Percentiles rank a stretch among this genome's conserved stretches.
Conservation (phyloP, 768 basidiomycete genomes). For the Leccinellum rugosiceps region DNA sequence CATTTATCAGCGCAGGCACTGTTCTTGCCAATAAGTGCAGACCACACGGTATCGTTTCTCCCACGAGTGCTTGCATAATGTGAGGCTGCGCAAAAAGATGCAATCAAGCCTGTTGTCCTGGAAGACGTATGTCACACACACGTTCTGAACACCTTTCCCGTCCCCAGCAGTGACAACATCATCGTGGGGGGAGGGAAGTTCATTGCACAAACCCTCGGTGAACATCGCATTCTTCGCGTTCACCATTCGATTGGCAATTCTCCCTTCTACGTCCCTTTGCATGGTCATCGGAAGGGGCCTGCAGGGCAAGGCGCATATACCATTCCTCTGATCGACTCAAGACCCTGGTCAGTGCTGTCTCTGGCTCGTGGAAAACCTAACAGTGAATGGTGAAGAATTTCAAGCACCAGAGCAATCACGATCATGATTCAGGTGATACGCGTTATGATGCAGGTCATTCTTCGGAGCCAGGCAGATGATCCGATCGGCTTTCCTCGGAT, state of each 20-base stretch:
- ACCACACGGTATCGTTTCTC: background rate
- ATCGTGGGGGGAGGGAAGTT: background rate
- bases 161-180: background rate
- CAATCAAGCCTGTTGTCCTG: conserved; percentile 28
- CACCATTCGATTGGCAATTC: background rate
- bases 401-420: background rate
- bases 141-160: background rate
- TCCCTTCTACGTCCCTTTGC: background rate
- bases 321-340: conserved; percentile 53
- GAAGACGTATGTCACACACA: background rate
- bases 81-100: conserved; percentile 8
- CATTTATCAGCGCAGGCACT: too few relatives aligned
- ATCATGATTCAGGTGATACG: background rate
- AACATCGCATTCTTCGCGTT: background rate
- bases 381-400: background rate
- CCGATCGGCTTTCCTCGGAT: too few relatives aligned
- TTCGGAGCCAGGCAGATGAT: background rate
- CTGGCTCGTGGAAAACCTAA: conserved; percentile 25
- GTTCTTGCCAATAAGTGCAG: background rate
- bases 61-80: background rate
- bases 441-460: background rate
- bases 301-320: conserved; percentile 65
- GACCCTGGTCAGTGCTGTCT: conserved; percentile 39
- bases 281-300: conserved; percentile 21
- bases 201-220: too few relatives aligned